Percentiles rank a stretch among this genome's conserved stretches.
Conservation (phyloP, 805 yeast genomes). For the Barnettozyma populi region DNA sequence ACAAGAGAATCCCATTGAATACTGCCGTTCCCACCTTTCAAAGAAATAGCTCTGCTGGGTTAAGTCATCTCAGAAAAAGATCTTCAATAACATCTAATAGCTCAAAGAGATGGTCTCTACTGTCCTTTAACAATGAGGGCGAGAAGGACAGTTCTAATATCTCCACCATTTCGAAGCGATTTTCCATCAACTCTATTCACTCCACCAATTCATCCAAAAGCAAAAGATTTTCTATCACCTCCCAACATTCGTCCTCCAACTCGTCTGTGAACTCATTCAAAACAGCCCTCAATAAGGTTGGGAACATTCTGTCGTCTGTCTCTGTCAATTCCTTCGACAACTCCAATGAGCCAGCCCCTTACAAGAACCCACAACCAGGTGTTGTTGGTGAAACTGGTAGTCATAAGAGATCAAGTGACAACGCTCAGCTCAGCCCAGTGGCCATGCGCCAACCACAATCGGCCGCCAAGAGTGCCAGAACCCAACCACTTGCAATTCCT, state of each 20-base stretch:
- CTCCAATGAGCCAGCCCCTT: slow-evolving; percentile 20
- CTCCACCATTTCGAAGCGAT: slow-evolving; percentile 5
- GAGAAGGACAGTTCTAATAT: slow-evolving; percentile 17
- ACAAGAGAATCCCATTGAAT: slow-evolving; percentile 20
- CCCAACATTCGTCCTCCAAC: slow-evolving; percentile 18
- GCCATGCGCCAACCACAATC: slow-evolving; percentile 7
- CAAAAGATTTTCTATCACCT: slow-evolving; percentile 21
- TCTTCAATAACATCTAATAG: slow-evolving; percentile 17
- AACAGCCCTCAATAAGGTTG: slow-evolving; percentile 20
- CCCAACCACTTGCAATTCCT: slow-evolving; percentile 2
- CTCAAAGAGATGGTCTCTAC: slow-evolving; percentile 26
- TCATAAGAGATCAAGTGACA: slow-evolving; percentile 9
- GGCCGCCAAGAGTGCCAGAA: slow-evolving; percentile 9
- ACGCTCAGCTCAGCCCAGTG: slow-evolving; percentile 8
- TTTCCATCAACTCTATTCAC: slow-evolving; percentile 10
- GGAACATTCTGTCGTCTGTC: slow-evolving; percentile 21
- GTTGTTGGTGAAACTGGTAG: slow-evolving; percentile 18
- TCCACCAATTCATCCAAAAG: slow-evolving; percentile 11
- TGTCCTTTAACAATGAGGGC: slow-evolving; percentile 22
- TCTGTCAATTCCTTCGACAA: slow-evolving; percentile 19
- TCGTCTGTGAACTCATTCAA: slow-evolving; percentile 18
- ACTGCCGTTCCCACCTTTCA: slow-evolving; percentile 15
- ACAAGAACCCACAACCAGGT: slow-evolving; percentile 18
- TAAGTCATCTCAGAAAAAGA: slow-evolving; percentile 20
- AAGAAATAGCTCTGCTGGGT: slow-evolving; percentile 20